Base-by-base conservation (phyloP, 2,329 filamentous ascomycete genomes). In the Arthrinium puccinioides region DNA sequence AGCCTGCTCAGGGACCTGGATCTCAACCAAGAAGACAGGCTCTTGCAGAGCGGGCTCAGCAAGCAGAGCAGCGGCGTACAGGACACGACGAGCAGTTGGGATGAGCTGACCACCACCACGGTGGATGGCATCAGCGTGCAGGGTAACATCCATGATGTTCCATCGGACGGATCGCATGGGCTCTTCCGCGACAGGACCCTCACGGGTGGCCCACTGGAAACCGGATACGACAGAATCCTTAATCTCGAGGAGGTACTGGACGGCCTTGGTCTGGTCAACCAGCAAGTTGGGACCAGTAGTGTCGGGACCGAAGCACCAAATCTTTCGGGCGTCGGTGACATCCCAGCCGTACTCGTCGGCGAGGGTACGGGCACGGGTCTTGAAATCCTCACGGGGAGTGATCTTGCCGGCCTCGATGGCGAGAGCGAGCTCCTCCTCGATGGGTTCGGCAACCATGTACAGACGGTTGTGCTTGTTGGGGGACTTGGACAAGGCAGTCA, bases 381-480 rank as follows among this genome's bases (percentile, higher is more conserved):
- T 98, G 84, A 97, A 87, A 75, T 98, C 92, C 67, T 98, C 92
- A 78, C 90, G 87, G 51, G 92, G 87, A 61, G 70, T 76, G 66
- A 98, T 88, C 77, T 88, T 92, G 74, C 92, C 92, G 39, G 62
- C 51, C 76, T 98, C 92, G 51, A 98, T 98, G 60, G 84, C 86
- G 61, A 80, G 79, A 56, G 86, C 76, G 44, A 98, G 83, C 56
- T 97, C 92, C 79, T 98, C 92, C 31, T 79, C 79, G 39, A 98
- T 76, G 56, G 92, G 92, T 71, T 88, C 73, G 50, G 92, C 92
- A 67, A 78, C 79, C 72, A 98, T 82, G 78, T 97, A 98, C 45
- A 98, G 79, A 88, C 92, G 90, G 81, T 98, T 98, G 85, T 98
- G 92, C 87, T 98, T 98, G 86, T 98, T 98, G 74, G 92, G 92